Base-by-base conservation (phyloP, 78 protist species). In the Dictyostelium intermedium region DNA sequence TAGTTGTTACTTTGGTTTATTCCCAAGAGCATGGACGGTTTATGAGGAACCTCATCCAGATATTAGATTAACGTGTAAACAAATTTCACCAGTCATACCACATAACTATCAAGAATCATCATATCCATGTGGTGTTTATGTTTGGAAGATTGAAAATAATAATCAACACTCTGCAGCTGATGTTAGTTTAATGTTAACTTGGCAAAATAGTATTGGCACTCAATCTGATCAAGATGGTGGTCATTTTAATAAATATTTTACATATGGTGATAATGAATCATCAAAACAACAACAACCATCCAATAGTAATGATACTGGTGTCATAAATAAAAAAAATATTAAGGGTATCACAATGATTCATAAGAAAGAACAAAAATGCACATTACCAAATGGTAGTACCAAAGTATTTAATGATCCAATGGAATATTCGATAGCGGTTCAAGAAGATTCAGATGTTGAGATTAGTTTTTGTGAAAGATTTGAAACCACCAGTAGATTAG, bases 41-140 rank as follows among this genome's bases (percentile, higher is more conserved):
- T 94, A 94, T 76, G 89, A 94, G 53, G 96, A 94, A 30, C 96
- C 96, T 14, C 95, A 94, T 81, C 96, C 87, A 20, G 83, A 94
- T 47, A 78, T 94, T 16, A 72, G 81, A 56, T 32, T 87, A 47
- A 70, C 69, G 0, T 94, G 96, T 82, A 87, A 94, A 87, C 96
- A 94, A 37, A n/a, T 94, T 5, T 94, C 96, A 23, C 96, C 96
- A 0, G 93, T 94, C 1, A 74, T 86, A 18, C 91, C 96, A 10
- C 34, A 94, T 47, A 94, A 94, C 61, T 94, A 94, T 30, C 9
- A 87, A 79, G 96, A 94, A 35, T 56, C 96, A 13, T 70, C 87
- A 0, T 87, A 89, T 89, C 96, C 96, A 20, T 50, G 73, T 66
- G 96, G 93, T 50, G 92, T 94, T 23, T 94, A 81, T 39, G 93